Evolutionary conservation across 257 asterid species (phyloP).

Genomic region (Henckelia pumila): DNA sequence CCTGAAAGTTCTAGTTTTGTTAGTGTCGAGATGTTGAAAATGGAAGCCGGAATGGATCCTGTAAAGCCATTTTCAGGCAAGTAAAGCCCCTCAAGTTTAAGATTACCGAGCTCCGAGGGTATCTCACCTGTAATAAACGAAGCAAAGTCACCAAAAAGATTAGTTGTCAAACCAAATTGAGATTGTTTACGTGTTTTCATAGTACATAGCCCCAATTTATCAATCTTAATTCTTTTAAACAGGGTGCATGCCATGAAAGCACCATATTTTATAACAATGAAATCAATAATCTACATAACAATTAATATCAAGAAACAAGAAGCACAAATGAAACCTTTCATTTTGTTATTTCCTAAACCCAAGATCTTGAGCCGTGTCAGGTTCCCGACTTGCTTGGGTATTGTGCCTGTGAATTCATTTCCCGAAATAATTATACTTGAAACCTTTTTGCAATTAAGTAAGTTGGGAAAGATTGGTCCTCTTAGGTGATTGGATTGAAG

Average conservation of each 20-base stretch:
- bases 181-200: too few species aligned
- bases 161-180: too few species aligned
- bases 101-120: slow-evolving; percentile 23
- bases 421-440: background rate
- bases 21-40: slow-evolving; percentile 28
- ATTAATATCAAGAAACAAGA: too few species aligned
- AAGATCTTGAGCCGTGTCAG: too few species aligned
- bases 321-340: too few species aligned
- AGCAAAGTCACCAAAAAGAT: too few species aligned
- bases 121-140: slow-evolving; percentile 14
- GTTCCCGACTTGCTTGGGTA: slow-evolving; percentile 9
- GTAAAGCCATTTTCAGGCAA: slow-evolving; percentile 7
- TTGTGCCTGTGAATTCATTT: slow-evolving; percentile 28
- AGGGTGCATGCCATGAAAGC: too few species aligned
- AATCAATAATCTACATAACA: too few species aligned
- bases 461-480: slow-evolving; percentile 7
- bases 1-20: slow-evolving; percentile 4
- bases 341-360: too few species aligned
- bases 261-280: too few species aligned
- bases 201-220: slow-evolving; percentile 19
- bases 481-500: slow-evolving; percentile 27
- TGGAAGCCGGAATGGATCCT: slow-evolving; percentile 4
- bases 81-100: slow-evolving; percentile 6
- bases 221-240: too few species aligned
- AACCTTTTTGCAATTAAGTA: slow-evolving; percentile 27